phyloP scores from a whole-genome alignment of 495 filamentous ascomycete species.

The Neurospora cerealis region DNA sequence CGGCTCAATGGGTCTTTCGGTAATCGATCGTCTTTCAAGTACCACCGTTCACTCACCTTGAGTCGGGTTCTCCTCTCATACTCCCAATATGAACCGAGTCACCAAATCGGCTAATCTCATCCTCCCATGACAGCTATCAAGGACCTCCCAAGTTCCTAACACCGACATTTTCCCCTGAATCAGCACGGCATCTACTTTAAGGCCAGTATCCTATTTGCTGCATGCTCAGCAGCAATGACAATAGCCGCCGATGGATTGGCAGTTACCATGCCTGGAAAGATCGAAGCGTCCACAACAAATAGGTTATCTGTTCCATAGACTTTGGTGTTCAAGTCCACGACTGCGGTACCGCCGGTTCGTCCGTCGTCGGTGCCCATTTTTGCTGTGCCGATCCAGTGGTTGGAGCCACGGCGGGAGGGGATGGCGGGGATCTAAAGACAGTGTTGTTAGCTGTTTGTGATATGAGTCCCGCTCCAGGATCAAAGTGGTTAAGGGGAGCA shows the following conservation, averaged over 20 bases:
- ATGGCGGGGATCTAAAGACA: constrained; percentile 31
- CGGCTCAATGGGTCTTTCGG: neutral
- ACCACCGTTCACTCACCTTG: neutral
- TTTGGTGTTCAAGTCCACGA: constrained; percentile 54
- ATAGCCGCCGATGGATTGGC: constrained; percentile 46
- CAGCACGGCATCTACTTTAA: neutral
- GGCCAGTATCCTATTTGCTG: constrained; percentile 22
- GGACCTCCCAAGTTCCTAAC: neutral
- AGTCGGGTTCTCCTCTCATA: too few species aligned
- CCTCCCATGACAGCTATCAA: neutral
- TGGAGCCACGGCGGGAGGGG: constrained; percentile 46
- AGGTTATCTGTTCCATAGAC: constrained; percentile 58
- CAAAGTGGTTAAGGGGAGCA: neutral
- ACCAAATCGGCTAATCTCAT: neutral
- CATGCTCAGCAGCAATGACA: constrained; percentile 44
- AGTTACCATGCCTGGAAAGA: constrained; percentile 45
- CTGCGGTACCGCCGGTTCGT: constrained; percentile 40
- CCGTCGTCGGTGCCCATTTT: constrained; percentile 57
- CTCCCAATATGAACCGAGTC: neutral
- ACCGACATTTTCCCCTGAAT: neutral
- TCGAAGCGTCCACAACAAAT: constrained; percentile 47
- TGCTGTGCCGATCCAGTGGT: constrained; percentile 50
- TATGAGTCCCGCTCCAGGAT: too few species aligned
- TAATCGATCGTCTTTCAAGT: neutral
- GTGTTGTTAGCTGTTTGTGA: neutral